Conservation (phyloP, 164 flowering plant genomes). For the Stephania japonica region DNA sequence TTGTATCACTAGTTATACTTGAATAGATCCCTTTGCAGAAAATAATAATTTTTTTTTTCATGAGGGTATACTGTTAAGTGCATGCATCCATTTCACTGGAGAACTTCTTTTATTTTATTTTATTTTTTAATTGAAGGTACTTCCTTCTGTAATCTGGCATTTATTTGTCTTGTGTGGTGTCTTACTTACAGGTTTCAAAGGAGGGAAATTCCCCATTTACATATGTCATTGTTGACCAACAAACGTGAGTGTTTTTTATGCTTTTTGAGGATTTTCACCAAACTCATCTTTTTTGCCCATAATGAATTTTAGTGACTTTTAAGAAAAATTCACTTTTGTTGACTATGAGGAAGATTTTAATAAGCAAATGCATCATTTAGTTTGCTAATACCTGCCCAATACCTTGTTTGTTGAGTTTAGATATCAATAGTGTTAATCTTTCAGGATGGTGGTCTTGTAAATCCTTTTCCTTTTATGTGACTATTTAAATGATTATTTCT, state of each 20-base stretch:
- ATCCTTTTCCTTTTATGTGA: neutral
- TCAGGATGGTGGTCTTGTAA: neutral
- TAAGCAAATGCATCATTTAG: neutral
- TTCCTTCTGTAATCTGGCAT: neutral
- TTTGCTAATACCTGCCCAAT: neutral
- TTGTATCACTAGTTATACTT: too few relatives aligned
- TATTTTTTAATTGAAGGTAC: too few relatives aligned
- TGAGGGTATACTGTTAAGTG: too few relatives aligned
- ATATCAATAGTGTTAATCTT: neutral
- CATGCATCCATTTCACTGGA: too few relatives aligned
- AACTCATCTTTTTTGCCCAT: neutral
- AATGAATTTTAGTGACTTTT: neutral
- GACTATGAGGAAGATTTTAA: neutral
- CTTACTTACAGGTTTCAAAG: constrained; percentile 57
- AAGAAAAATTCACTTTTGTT: neutral
- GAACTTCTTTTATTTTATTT: too few relatives aligned
- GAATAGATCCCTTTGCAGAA: too few relatives aligned
- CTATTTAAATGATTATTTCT: neutral
- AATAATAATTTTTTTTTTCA: too few relatives aligned
- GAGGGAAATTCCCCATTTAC: constrained; percentile 84
- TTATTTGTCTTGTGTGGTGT: neutral
- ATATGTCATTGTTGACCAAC: constrained; percentile 70
- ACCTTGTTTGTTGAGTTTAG: neutral
- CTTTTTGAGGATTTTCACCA: neutral
- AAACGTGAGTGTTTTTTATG: constrained; percentile 52